Evolutionary conservation across 1,139 yeast species (phyloP), one percentile per base, ranked within the genome.

Genomic region (Geotrichum restrictum): DNA sequence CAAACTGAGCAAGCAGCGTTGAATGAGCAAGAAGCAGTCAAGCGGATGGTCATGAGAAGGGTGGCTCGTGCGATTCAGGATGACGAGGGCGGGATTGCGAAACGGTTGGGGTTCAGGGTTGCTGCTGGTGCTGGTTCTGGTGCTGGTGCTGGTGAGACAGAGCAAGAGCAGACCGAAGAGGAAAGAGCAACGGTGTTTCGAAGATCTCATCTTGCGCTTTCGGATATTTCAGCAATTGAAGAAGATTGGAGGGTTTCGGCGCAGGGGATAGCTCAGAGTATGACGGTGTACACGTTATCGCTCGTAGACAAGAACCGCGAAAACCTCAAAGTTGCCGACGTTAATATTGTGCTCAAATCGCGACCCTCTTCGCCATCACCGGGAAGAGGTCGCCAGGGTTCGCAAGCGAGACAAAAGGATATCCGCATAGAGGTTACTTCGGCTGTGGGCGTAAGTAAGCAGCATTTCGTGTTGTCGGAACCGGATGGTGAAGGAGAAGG

Each of bases 11-110:
- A 50, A n/a, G 56, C 56, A 1, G 51, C 55, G 21, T 34, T 49
- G 21, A 55, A 48, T 39, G 56, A 54, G 50, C 56, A 54, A 32
- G 54, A 48, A 13, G 37, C 56, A 6, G 39, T 54, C 24, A 51
- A 51, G 37, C 43, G 54, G 24, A 33, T 57, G n/a, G 66, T 61
- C 27, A 53, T 59, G 39, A 50, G 56, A 21, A 52, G 67, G 18
- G 55, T 64, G 3, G 38, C 61, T 8, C 51, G 53, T 22, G 66
- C 67, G 1, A 38, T 64, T 31, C 58, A 58, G 36, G 50, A 55
- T 32, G 56, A 64, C 37, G 65, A 63, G 45, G 57, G 62, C 32
- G 60, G 59, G 2, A 50, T 64, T 18, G 62, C 64, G 8, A 43
- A 48, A 11, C 32, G 47, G 13, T 51, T 64, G 31, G 61, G 61